These are phyloP conservation scores for Mycena maculata DNA, from an alignment of 768 basidiomycete genomes.

Conservation along the genomic window DNA sequence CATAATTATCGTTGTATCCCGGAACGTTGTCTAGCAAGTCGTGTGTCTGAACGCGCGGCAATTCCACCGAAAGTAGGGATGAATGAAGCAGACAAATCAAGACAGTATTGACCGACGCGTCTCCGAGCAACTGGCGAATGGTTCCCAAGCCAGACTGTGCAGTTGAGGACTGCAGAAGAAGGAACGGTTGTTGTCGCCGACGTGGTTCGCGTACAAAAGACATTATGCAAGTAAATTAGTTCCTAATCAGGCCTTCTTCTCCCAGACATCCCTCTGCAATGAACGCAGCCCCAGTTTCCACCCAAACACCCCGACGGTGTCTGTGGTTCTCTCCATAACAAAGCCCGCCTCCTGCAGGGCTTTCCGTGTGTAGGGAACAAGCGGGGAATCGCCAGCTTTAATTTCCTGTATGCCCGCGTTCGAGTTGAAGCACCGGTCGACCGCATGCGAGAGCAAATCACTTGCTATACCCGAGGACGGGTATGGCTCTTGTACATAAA, in stretches of 20 bases:
- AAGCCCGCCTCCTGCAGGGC: conserved; percentile 64
- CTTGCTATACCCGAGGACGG: conserved; percentile 67
- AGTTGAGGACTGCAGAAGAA: conserved; percentile 69
- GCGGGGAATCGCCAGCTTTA: conserved; percentile 58
- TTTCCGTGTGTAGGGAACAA: conserved; percentile 61
- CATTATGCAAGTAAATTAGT: conserved; percentile 21
- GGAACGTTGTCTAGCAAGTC: conserved; percentile 66
- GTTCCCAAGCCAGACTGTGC: conserved; percentile 70
- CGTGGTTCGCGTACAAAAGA: conserved; percentile 30
- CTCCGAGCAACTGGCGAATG: conserved; percentile 57
- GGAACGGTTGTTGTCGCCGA: conserved; percentile 51
- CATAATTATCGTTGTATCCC: conserved; percentile 57
- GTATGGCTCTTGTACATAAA: conserved; percentile 76
- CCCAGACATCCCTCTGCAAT: conserved; percentile 62
- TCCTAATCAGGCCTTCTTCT: conserved; percentile 38
- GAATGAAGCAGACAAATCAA: conserved; percentile 73
- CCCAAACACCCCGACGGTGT: conserved; percentile 62
- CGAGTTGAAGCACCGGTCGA: conserved; percentile 65
- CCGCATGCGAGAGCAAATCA: conserved; percentile 72
- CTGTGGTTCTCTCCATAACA: conserved; percentile 53
- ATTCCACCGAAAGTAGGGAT: conserved; percentile 52
- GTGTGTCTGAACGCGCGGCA: conserved; percentile 48
- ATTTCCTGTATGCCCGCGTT: conserved; percentile 53
- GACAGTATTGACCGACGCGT: conserved; percentile 44
- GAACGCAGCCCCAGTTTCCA: conserved; percentile 65